These are phyloP conservation scores for Aspergillus tanneri DNA, from an alignment of 2,329 filamentous ascomycete genomes.

Conservation along the genomic window DNA sequence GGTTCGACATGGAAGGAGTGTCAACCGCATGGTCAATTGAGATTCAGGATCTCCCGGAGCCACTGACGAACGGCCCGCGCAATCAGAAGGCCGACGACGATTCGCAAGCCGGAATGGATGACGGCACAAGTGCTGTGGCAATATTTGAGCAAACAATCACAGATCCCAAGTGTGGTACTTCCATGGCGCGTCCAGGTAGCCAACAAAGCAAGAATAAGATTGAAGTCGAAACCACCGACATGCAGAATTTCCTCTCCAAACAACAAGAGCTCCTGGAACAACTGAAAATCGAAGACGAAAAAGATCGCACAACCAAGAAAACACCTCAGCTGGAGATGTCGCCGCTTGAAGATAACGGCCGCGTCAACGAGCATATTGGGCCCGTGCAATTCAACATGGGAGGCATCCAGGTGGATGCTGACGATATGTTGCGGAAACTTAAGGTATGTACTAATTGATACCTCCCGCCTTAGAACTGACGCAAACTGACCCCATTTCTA, in stretches of 20 bases:
- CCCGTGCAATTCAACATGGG: conserved; percentile 98
- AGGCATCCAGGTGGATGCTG: conserved; percentile 91
- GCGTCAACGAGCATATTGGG: conserved; percentile 76
- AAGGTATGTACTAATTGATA: conserved; percentile 58
- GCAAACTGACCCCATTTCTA: conserved; percentile 26
- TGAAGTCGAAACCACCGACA: conserved; percentile 68
- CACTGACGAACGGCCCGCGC: conserved; percentile 24
- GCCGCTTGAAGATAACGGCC: conserved; percentile 40
- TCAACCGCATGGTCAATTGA: conserved; percentile 84
- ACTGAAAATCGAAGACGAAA: conserved; percentile 56
- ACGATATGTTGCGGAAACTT: conserved; percentile 84
- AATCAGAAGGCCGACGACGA: conserved; percentile 28
- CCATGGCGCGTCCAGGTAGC: conserved; percentile 53
- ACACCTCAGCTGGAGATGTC: conserved; percentile 37
- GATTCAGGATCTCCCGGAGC: conserved; percentile 58
- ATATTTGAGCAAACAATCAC: conserved; percentile 78
- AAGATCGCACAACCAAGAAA: conserved; percentile 38
- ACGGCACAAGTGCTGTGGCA: conserved; percentile 62
- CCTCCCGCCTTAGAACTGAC: conserved; percentile 12
- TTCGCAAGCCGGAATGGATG: conserved; percentile 18
- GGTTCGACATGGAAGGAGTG: conserved; percentile 85
- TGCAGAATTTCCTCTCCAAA: conserved; percentile 72
- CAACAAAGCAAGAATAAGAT: conserved; percentile 42
- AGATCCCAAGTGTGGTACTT: conserved; percentile 66
- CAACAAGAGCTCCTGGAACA: conserved; percentile 76